phyloP scores from a whole-genome alignment of 257 asterid species.

The Ajuga chamaepitys region DNA sequence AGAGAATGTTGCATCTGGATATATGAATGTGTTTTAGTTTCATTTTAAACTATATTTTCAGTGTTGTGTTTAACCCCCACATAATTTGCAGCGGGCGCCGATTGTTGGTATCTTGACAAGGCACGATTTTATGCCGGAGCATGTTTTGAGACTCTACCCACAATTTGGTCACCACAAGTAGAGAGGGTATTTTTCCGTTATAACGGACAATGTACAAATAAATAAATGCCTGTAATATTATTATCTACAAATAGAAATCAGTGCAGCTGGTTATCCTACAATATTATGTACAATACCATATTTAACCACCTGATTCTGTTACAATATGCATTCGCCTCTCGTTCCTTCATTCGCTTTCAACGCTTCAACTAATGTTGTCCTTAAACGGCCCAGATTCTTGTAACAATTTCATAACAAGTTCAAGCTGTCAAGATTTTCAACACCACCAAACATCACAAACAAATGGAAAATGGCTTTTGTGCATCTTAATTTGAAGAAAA shows the following conservation, averaged over 20 bases:
- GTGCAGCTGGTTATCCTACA: too few species aligned
- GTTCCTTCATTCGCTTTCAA: neutral
- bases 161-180: conserved; percentile 38
- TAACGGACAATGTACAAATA: too few species aligned
- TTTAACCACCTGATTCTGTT: too few species aligned
- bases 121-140: conserved; percentile 79
- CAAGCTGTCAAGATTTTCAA: conserved; percentile 42
- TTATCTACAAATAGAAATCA: too few species aligned
- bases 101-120: conserved; percentile 72
- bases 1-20: neutral
- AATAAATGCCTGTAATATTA: too few species aligned
- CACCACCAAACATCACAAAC: neutral
- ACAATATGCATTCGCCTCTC: neutral
- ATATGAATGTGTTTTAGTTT: neutral
- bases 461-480: neutral
- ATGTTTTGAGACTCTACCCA: conserved; percentile 67
- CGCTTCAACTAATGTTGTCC: conserved; percentile 31
- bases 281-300: too few species aligned
- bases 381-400: conserved; percentile 84
- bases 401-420: conserved; percentile 60
- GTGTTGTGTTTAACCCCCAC: too few species aligned
- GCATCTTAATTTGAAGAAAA: too few species aligned
- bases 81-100: conserved; percentile 64
- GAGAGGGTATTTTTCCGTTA: neutral
- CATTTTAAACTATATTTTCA: too few species aligned